Evolutionary conservation across 108 stramenopile species (phyloP).

Genomic region (Cyclotella kingstonii): DNA sequence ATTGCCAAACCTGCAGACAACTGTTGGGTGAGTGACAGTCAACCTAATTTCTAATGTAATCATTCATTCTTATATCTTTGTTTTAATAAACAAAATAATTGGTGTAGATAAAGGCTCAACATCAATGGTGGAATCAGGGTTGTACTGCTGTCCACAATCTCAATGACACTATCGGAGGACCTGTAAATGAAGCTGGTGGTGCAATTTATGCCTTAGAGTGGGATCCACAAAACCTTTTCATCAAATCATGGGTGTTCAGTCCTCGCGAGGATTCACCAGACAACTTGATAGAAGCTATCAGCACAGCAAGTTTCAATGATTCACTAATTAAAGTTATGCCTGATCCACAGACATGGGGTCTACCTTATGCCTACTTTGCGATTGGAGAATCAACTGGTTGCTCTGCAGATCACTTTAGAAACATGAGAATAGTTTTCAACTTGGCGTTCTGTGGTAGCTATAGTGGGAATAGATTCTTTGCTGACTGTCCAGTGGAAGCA

Average conservation of each 20-base stretch:
- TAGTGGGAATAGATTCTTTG: conserved; percentile 74
- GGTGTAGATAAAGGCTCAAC: conserved; percentile 66
- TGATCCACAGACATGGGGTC: conserved; percentile 74
- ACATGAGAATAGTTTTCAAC: conserved; percentile 89
- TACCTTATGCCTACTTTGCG: conserved; percentile 87
- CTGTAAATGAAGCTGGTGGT: conserved; percentile 86
- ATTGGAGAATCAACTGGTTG: conserved; percentile 80
- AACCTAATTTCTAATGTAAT: too few relatives aligned
- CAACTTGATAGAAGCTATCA: conserved; percentile 65
- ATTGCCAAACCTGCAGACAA: conserved; percentile 63
- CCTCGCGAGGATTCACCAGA: conserved; percentile 65
- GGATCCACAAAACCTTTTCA: conserved; percentile 80
- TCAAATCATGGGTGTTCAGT: conserved; percentile 85
- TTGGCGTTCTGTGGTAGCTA: conserved; percentile 87
- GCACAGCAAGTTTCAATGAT: conserved; percentile 50
- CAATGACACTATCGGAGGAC: conserved; percentile 67
- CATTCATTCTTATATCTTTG: too few relatives aligned
- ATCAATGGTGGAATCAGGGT: conserved; percentile 94
- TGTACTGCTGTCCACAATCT: conserved; percentile 75
- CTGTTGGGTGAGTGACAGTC: conserved; percentile 79
- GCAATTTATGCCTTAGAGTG: conserved; percentile 72
- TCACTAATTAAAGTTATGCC: conserved; percentile 56
- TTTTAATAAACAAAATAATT: too few relatives aligned
- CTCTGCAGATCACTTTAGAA: conserved; percentile 67
- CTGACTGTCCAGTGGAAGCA: conserved; percentile 75